Conservation (phyloP, 805 yeast genomes). For the Zygosaccharomyces bisporus region DNA sequence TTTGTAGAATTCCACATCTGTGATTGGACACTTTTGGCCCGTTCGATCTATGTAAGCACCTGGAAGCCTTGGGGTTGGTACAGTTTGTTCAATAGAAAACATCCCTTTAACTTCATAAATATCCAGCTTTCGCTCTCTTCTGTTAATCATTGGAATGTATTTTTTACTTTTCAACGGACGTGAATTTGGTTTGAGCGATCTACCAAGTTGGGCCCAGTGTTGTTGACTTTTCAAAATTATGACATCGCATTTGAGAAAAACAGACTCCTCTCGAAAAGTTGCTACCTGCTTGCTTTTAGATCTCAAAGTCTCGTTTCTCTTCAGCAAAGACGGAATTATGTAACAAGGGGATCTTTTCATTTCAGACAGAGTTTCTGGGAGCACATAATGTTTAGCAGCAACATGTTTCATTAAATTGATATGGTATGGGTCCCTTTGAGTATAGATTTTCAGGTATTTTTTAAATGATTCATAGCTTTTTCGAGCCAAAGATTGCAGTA, state of each 20-base stretch:
- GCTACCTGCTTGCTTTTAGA: constrained; percentile 5
- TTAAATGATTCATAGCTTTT: constrained; percentile 10
- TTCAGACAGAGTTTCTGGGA: constrained; percentile 18
- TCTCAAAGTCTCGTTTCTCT: constrained; percentile 14
- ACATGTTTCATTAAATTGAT: constrained; percentile 7
- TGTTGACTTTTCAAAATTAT: constrained; percentile 21
- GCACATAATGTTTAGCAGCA: constrained; percentile 14
- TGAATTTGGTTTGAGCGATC: constrained; percentile 14
- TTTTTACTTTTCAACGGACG: constrained; percentile 17
- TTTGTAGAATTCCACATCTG: constrained; percentile 18
- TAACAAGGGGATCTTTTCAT: constrained; percentile 22
- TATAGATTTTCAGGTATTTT: constrained; percentile 6
- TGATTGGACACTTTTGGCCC: constrained; percentile 11
- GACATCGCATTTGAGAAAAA: constrained; percentile 21
- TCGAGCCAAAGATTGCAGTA: constrained; percentile 10
- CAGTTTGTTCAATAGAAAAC: constrained; percentile 27
- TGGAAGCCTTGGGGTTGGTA: constrained; percentile 19
- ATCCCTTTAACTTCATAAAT: constrained; percentile 18
- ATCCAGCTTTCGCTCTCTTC: constrained; percentile 5
- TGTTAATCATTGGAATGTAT: constrained; percentile 9
- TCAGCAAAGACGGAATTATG: constrained; percentile 14
- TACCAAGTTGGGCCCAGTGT: constrained; percentile 30
- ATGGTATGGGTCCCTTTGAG: background rate
- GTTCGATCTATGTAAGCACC: constrained; percentile 4
- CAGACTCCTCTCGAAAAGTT: constrained; percentile 5